Evolutionary conservation across 2,329 filamentous ascomycete species (phyloP), one percentile per base, ranked within the genome.

Genomic region (Saccharata proteae): DNA sequence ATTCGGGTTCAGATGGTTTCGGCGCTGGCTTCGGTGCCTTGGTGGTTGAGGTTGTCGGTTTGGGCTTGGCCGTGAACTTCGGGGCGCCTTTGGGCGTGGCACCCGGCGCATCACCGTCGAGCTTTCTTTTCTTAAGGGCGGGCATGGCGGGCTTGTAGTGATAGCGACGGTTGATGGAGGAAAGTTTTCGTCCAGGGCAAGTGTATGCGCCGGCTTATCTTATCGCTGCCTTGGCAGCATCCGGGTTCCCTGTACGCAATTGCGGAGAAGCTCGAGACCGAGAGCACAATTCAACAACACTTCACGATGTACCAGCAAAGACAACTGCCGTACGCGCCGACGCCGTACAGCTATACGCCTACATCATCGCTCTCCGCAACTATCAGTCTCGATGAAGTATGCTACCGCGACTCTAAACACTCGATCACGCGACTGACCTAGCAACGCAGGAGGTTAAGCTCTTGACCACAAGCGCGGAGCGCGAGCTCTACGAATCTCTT

Each of bases 401-500:
- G 16, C 26, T 24, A 33, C 10, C 18, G 25, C 25, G 18, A 19
- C 24, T 26, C 24, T n/a, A 4, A 15, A 21, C 4, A 17, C 8
- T 5, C 14, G 17, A 4, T 21, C 25, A 17, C 27, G 17, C 16
- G 27, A 17, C 6, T 22, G 31, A 30, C 14, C 5, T 6, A 17
- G 15, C 16, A 3, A 28, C 6, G 3, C 45, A 93, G 80, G 90
- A 96, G 67, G 85, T 94, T 45, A 93, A 93, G 58, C 71, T 98
- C 38, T 76, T 84, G 29, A 78, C 82, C 22, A 92, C 79, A 14
- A 77, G 81, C 43, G 79, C 82, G 23, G 88, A 96, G 60, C 78
- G 88, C 38, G 86, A 98, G 52, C 67, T 96, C 1, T 84, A 94
- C 55, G 90, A 96, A 51, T 96, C 90, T 2, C 74, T 98, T 10